Conservation (phyloP, 1,139 yeast species). For the Blastobotrys proliferans region DNA sequence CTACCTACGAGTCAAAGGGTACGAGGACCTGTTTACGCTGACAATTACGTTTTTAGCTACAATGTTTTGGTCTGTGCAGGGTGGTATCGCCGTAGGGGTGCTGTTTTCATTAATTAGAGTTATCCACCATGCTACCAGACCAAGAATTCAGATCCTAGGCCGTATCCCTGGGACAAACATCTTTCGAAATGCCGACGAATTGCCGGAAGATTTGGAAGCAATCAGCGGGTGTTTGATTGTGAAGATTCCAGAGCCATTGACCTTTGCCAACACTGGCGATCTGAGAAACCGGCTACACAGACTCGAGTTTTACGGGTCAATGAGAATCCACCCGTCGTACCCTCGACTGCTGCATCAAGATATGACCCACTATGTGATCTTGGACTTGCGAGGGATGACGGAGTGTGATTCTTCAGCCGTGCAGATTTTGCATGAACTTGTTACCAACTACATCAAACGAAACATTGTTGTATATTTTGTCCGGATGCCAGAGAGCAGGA, state of each 20-base stretch:
- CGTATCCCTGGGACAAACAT: constrained; percentile 72
- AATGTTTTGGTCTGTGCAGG: constrained; percentile 76
- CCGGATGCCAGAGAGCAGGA: constrained; percentile 48
- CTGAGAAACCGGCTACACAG: constrained; percentile 69
- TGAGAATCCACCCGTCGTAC: constrained; percentile 77
- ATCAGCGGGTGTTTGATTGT: constrained; percentile 83
- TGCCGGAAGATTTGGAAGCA: constrained; percentile 48
- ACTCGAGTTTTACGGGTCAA: constrained; percentile 80
- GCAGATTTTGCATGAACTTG: constrained; percentile 61
- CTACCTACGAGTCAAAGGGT: constrained; percentile 72
- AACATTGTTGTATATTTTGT: constrained; percentile 61
- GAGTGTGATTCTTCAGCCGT: constrained; percentile 85
- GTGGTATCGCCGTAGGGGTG: constrained; percentile 85
- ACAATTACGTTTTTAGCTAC: constrained; percentile 69
- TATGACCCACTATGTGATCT: constrained; percentile 63
- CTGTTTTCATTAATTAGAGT: constrained; percentile 76
- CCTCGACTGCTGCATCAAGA: constrained; percentile 52
- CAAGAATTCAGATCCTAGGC: constrained; percentile 86
- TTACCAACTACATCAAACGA: constrained; percentile 50
- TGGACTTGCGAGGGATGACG: constrained; percentile 85
- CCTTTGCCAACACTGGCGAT: constrained; percentile 88
- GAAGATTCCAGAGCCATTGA: constrained; percentile 87
- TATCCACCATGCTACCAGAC: constrained; percentile 77
- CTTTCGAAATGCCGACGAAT: constrained; percentile 70
- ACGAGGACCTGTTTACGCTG: constrained; percentile 71